phyloP scores from a whole-genome alignment of 306 rosid species.

The Cucurbita pepo region DNA sequence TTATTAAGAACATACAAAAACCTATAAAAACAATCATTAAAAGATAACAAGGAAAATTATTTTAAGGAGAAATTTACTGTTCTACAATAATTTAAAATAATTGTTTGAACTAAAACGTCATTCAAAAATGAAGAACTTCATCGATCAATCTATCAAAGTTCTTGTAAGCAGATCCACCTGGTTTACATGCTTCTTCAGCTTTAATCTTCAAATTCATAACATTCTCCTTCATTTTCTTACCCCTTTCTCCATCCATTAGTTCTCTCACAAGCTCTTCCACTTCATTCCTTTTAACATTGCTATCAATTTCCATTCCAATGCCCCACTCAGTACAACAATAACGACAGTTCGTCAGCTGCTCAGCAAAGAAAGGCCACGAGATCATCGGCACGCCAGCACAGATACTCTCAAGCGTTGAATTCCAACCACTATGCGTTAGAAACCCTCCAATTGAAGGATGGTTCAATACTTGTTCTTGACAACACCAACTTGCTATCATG shows the following conservation, averaged over 20 bases:
- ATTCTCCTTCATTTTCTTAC: conserved; percentile 20
- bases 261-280: conserved; percentile 32
- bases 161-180: not conserved
- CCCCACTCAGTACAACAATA: conserved; percentile 27
- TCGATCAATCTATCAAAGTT: not conserved
- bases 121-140: not conserved
- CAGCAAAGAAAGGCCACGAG: conserved; percentile 28
- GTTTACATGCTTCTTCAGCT: not conserved
- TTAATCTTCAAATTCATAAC: conserved; percentile 7
- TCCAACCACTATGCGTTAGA: conserved; percentile 5
- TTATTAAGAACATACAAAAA: no score
- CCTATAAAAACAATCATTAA: no score
- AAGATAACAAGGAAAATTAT: no score
- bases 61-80: no score
- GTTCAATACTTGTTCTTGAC: conserved; percentile 34
- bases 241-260: conserved; percentile 26
- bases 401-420: conserved; percentile 30
- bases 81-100: no score
- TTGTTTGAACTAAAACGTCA: no score
- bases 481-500: conserved; percentile 27
- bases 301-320: conserved; percentile 22
- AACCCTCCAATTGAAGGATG: conserved; percentile 30
- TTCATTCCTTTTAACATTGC: conserved; percentile 22
- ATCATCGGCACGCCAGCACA: conserved; percentile 25
- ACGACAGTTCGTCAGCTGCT: conserved; percentile 16